phyloP scores from a whole-genome alignment of 2,329 filamentous ascomycete species.

The Tolypocladium tropicale region DNA sequence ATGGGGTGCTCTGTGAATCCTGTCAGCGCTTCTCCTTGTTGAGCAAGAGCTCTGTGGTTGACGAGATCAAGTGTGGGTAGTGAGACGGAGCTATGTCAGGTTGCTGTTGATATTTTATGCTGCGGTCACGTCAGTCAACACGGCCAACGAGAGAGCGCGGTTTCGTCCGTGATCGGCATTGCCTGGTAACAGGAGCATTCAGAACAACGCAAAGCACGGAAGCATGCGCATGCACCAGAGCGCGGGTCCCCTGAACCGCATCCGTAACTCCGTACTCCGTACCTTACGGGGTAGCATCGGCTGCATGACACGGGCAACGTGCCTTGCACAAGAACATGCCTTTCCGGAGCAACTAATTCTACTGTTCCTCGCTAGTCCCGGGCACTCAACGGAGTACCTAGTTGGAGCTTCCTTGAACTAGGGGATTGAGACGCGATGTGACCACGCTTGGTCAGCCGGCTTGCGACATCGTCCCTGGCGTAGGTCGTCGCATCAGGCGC shows the following conservation, averaged over 20 bases:
- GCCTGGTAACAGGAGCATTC: too few species aligned
- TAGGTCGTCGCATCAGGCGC: neutral
- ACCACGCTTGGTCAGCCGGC: neutral
- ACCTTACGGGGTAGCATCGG: too few species aligned
- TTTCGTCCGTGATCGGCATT: too few species aligned
- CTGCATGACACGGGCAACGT: too few species aligned
- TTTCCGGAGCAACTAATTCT: too few species aligned
- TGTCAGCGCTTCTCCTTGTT: neutral
- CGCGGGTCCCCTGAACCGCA: too few species aligned
- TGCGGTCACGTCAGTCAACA: too few species aligned
- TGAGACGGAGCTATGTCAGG: neutral
- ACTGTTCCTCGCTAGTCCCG: neutral
- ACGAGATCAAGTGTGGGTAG: neutral
- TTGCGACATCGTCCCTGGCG: neutral
- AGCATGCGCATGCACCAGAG: too few species aligned
- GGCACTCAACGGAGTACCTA: too few species aligned
- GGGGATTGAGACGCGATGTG: neutral
- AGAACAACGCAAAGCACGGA: too few species aligned
- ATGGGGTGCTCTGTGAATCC: neutral
- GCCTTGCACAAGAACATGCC: neutral
- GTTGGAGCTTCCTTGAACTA: neutral
- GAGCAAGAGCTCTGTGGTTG: neutral
- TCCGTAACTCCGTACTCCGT: too few species aligned
- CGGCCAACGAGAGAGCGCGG: neutral
- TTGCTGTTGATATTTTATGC: too few species aligned